A percentile compares a stretch with the other conserved stretches of the same genome.
phyloP scores from a whole-genome alignment of 257 asterid genomes.

The Pogostemon cablin region DNA sequence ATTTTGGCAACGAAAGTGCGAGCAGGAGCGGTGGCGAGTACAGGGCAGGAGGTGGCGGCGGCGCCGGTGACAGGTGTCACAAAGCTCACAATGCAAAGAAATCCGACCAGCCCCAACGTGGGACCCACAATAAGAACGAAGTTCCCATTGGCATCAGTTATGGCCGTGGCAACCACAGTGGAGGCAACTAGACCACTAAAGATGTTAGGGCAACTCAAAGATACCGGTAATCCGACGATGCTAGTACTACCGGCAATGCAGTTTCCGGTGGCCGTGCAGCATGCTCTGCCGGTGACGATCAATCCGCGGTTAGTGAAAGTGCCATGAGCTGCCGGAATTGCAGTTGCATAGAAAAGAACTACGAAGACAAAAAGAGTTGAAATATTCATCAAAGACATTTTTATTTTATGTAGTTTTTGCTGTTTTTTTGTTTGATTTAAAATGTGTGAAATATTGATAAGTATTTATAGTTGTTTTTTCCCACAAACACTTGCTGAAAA shows the following conservation, averaged over 20 bases:
- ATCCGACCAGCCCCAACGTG: too few species aligned
- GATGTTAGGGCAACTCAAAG: background rate
- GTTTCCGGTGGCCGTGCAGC: background rate
- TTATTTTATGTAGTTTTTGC: too few species aligned
- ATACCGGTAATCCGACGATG: background rate
- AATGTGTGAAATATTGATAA: too few species aligned
- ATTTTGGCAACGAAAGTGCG: background rate
- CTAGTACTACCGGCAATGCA: background rate
- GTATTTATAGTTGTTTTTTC: too few species aligned
- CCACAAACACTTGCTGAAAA: too few species aligned
- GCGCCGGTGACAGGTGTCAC: background rate
- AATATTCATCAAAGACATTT: too few species aligned
- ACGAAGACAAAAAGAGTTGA: background rate
- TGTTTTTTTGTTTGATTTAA: too few species aligned
- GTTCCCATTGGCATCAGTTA: background rate
- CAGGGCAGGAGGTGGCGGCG: background rate
- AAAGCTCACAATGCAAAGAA: background rate
- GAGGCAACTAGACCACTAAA: background rate
- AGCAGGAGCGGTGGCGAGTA: background rate
- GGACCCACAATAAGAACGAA: background rate
- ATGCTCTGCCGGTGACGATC: background rate
- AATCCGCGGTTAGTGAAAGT: background rate
- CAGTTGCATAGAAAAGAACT: background rate
- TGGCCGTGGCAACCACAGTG: background rate
- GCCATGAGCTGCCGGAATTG: background rate